Percentiles rank a stretch among this genome's conserved stretches.
Conservation (phyloP, 1,284 basidiomycete genomes). For the Austroboletus rostrupii region DNA sequence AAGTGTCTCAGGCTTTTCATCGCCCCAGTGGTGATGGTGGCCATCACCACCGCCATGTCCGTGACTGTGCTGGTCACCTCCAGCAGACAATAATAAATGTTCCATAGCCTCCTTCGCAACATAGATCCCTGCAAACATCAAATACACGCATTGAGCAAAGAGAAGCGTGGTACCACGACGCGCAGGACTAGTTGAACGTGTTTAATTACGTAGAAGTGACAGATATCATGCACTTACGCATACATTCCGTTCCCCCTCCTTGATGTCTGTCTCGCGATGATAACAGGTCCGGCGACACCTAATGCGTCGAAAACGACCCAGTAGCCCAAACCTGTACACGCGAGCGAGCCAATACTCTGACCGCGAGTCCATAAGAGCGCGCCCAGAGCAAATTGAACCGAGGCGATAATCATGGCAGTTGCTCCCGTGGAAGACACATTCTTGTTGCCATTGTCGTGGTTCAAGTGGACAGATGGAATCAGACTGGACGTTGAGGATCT, state of each 20-base stretch:
- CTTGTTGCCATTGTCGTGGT: background rate
- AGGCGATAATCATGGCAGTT: conserved; percentile 28
- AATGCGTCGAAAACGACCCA: conserved; percentile 94
- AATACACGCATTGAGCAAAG: conserved; percentile 86
- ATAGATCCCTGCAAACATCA: conserved; percentile 89
- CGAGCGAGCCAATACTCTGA: conserved; percentile 83
- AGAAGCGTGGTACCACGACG: conserved; percentile 76
- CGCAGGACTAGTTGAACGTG: conserved; percentile 48
- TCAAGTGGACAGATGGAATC: conserved; percentile 3
- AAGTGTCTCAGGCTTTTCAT: conserved; percentile 38
- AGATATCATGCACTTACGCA: conserved; percentile 16
- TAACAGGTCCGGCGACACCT: conserved; percentile 57
- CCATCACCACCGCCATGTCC: conserved; percentile 38
- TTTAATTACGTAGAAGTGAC: background rate
- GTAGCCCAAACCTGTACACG: conserved; percentile 89
- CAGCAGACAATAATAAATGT: conserved; percentile 66
- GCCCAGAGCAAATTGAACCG: conserved; percentile 56
- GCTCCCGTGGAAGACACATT: conserved; percentile 18
- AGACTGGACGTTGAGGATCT: conserved; percentile 18
- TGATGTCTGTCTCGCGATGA: conserved; percentile 27
- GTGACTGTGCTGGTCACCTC: conserved; percentile 29
- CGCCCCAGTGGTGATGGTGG: conserved; percentile 59
- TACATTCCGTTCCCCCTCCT: conserved; percentile 24
- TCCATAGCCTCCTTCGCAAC: conserved; percentile 92
- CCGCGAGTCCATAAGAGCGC: conserved; percentile 86